Evolutionary conservation across 2,329 filamentous ascomycete species (phyloP), one percentile per base, ranked within the genome.

Genomic region (Neoarthrinium moseri): DNA sequence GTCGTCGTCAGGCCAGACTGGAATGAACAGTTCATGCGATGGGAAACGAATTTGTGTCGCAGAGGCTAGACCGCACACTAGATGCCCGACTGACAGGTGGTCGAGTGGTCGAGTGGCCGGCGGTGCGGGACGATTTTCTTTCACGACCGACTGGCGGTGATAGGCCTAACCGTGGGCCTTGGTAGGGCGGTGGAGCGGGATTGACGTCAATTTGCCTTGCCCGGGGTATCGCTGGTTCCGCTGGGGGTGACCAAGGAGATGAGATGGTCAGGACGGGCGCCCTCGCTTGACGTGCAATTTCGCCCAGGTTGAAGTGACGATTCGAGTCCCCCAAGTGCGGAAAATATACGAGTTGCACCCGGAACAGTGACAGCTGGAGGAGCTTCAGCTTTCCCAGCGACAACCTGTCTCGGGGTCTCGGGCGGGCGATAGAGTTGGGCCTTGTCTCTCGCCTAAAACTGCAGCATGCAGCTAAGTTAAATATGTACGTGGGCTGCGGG

Each of bases 121-220:
- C 32, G 32, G 32, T 34, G 32, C 32, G 32, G n/a, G 21, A 10
- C 18, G 35, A 38, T 20, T 38, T 21, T 21, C 35, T 38, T n/a
- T n/a, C n/a, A n/a, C n/a, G n/a, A n/a, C n/a, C 10, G 18, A 38
- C 40, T 23, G 18, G 17, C 26, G 20, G 21, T 12, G 26, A 11
- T 22, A 26, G 20, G 26, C 18, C 39, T 13, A 13, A n/a, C 38
- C 38, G 6, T 33, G 30, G 30, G 13, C 40, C 26, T 29, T 29
- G 26, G n/a, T 27, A 17, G 30, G 5, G 12, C 8, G 33, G 43
- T 45, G 43, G 43, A 45, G 43, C 22, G 32, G 23, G 26, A 45
- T 45, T n/a, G 43, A 45, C 39, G 43, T 45, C 43, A 45, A 45
- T 45, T 39, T 45, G 39, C 17, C 21, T 12, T 27, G 26, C 22